Evolutionary conservation across 208 protist species (phyloP), one percentile per base, ranked within the genome.

Genomic region (Trichomonas tenax): DNA sequence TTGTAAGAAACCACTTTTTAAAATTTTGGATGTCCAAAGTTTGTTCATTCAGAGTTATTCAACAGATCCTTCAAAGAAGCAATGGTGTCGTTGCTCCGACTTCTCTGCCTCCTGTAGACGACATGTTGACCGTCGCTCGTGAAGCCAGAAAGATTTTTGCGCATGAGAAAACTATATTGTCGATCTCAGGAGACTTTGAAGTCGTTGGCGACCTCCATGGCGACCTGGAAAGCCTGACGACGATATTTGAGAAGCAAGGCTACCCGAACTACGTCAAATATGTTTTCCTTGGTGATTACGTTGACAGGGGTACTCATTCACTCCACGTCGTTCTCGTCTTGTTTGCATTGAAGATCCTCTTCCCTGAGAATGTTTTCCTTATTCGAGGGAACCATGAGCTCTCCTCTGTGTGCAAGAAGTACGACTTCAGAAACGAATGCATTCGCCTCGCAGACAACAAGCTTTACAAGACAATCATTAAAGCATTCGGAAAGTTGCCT

Each of bases 231-330:
- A 82, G 96, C 41, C 97, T 99, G 63, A 97, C 98, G 36, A 98
- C 99, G 23, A 41, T 95, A 38, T 97, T 99, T 97, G 98, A 98
- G n/a, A 89, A 96, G 17, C 3, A 40, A 51, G 96, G 96, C 15
- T 96, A 98, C 36, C 97, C 98, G 14, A 99, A 99, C 38, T 98
- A 99, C 97, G 99, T 98, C 23, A 99, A 99, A 96, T 99, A 99
- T 96, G 97, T 99, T 11, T 99, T 99, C 97, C 98, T 99, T 97
- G 97, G 97, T 40, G 96, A 96, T 96, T 96, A 82, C 44, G 96
- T 96, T 26, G 96, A 96, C 31, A 0, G 96, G 21, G 96, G 96
- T 9, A 0, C 26, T 1, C 96, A 97, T 45, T 96, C 95, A 41
- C 97, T 99, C 14, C 98, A 99, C 97, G 98, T 98, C 15, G 97